These are phyloP conservation scores for Phytophthora tubulina DNA, from an alignment of 352 stramenopile species.

Conservation along the genomic window DNA sequence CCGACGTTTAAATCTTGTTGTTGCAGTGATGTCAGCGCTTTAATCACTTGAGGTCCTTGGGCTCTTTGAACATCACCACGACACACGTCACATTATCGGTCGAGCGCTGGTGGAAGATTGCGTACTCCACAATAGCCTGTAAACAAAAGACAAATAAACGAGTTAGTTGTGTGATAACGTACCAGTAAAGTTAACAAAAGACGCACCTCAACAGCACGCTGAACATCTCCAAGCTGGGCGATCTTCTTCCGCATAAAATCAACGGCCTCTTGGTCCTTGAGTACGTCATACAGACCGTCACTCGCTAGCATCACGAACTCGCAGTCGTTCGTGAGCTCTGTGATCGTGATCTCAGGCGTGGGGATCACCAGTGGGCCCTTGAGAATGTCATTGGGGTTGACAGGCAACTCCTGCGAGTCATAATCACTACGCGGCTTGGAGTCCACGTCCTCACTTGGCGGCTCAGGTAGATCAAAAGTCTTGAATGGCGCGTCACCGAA, in stretches of 20 bases:
- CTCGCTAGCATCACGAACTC: conserved; percentile 86
- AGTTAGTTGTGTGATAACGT: background rate
- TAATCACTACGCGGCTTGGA: conserved; percentile 76
- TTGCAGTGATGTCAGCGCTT: conserved; percentile 11
- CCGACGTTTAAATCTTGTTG: background rate
- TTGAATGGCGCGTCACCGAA: conserved; percentile 97
- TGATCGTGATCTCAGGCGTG: conserved; percentile 80
- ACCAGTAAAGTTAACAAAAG: background rate
- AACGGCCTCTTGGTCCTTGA: conserved; percentile 87
- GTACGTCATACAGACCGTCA: conserved; percentile 85
- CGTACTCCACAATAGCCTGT: conserved; percentile 80
- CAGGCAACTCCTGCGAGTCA: conserved; percentile 77
- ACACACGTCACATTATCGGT: conserved; percentile 89
- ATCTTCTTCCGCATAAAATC: conserved; percentile 83
- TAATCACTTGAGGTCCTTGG: conserved; percentile 55
- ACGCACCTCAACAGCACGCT: conserved; percentile 80
- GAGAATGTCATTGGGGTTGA: conserved; percentile 88
- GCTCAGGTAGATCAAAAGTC: conserved; percentile 79
- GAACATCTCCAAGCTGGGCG: conserved; percentile 71
- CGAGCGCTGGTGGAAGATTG: conserved; percentile 86
- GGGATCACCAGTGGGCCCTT: conserved; percentile 86
- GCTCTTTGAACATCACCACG: conserved; percentile 86
- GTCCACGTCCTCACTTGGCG: conserved; percentile 46
- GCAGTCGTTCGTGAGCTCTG: conserved; percentile 75
- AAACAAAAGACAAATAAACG: conserved; percentile 14